Evolutionary conservation across 805 yeast species (phyloP), one percentile per base, ranked within the genome.

Genomic region (Peterozyma xylosa): DNA sequence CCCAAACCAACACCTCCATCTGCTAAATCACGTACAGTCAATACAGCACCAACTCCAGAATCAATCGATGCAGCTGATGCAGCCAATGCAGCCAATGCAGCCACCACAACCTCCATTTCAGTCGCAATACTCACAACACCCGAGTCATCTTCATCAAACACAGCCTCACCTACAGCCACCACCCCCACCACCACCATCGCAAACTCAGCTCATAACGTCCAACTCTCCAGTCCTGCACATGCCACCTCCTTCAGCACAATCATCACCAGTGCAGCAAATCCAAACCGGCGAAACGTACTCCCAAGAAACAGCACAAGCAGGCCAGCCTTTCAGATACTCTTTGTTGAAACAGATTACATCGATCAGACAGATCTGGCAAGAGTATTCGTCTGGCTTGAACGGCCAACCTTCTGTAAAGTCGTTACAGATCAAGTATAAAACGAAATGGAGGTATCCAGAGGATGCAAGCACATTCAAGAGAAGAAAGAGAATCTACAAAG

Each of bases 391-490:
- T 43, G 81, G 82, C 0, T 48, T 71, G 5, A 65, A 71, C 42
- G 74, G 68, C 2, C 76, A 75, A 50, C 80, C 80, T 0, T 73
- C 81, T 3, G 65, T 76, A 34, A 68, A 67, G 47, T 60, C 69
- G 11, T 57, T 77, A 56, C 81, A 77, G 51, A 45, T 54, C 6
- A 66, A 71, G 47, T 77, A 68, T 49, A 72, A 71, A 42, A 68
- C 79, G 1, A 70, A 71, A 33, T 77, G 83, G 83, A 66, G 82
- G 54, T 46, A 67, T 40, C 66, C 73, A 9, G 78, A 80, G 0
- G 73, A 73, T 30, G 70, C 71, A 43, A 70, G 78, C 48, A 70
- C 78, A 38, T 77, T 72, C 52, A 65, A 73, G 39, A 56, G 83
- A 48, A 60, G 82, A 35, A 74, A 73, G 52, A 72, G 71, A 32